Base-by-base conservation (phyloP, 1,139 yeast species). In the Groenewaldozyma auringiensis region DNA sequence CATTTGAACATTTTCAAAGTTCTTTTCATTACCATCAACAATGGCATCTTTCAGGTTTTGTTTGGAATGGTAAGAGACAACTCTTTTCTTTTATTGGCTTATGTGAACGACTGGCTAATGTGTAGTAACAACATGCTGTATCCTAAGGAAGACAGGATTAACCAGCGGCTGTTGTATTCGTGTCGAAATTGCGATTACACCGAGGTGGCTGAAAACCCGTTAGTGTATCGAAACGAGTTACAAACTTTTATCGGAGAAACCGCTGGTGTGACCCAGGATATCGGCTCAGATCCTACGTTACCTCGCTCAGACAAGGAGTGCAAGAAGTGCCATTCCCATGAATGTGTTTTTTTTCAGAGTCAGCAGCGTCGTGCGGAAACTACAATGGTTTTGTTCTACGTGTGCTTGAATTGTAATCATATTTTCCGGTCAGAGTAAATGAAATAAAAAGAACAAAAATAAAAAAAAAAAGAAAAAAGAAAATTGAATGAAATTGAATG, bases 231-330 rank as follows among this genome's bases (percentile, higher is more conserved):
- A 56, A 95, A 92, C 65, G 97, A 92, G 68, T 75, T 92, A 66
- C 84, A 87, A 55, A 79, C 96, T 18, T 83, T 84, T 57, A 86
- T 81, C 48, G 85, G 64, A 56, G 97, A 88, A 61, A 92, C 97
- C 1, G 98, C 98, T 1, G 98, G 98, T 57, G 96, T 88, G 47
- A 95, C 94, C 38, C 94, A 87, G 61, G 98, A 94, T 64, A 85
- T 94, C 55, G 97, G 96, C 1, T 75, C 81, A 36, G 99, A 92
- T 65, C 98, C 98, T 13, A 92, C 98, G 2, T 78, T 58, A 62
- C 97, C 98, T 45, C 75, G 96, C 57, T 83, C 95, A 2, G 92
- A 89, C 64, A 85, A 85, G 62, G 94, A 85, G 58, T 92, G 99
- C 65, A 95, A 96, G 1, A 73, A 76, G 47, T 92, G 99, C 65